Evolutionary conservation across 768 basidiomycete genomes (phyloP).

Genomic region (Rhizopogon vinicolor): DNA sequence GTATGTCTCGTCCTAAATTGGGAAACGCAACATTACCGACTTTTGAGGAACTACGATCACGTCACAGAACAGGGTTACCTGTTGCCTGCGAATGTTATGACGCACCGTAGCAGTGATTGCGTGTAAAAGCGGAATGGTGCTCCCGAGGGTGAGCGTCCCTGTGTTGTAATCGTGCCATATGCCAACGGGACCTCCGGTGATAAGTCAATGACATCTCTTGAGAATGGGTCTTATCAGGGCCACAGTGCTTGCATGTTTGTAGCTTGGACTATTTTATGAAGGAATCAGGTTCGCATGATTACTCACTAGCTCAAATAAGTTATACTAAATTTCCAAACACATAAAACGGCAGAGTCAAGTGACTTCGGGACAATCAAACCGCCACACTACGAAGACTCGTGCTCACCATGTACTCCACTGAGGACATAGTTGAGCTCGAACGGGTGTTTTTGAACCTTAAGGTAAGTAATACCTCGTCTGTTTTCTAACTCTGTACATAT

Average conservation of each 20-base stretch:
- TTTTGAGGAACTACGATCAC: not conserved
- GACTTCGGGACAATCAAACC: not conserved
- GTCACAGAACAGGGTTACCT: not conserved
- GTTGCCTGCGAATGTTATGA: not conserved
- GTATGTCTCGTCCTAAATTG: not conserved
- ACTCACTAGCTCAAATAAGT: not conserved
- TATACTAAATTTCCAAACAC: not conserved
- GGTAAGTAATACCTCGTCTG: not conserved
- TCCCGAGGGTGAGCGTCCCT: not conserved
- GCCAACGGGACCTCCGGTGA: not conserved
- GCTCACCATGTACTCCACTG: not conserved
- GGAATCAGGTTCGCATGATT: too few relatives aligned
- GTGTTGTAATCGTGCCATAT: not conserved
- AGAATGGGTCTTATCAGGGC: not conserved
- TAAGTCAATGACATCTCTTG: too few relatives aligned
- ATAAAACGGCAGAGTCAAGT: not conserved
- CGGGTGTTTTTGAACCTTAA: not conserved
- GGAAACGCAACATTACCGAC: too few relatives aligned
- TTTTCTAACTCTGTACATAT: not conserved
- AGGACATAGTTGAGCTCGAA: not conserved
- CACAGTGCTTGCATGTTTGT: too few relatives aligned
- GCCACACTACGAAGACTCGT: not conserved
- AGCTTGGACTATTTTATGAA: too few relatives aligned
- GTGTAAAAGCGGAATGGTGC: not conserved
- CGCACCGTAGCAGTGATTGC: not conserved